phyloP scores from a whole-genome alignment of 2,329 filamentous ascomycete genomes.

The Epichloe sylvatica region DNA sequence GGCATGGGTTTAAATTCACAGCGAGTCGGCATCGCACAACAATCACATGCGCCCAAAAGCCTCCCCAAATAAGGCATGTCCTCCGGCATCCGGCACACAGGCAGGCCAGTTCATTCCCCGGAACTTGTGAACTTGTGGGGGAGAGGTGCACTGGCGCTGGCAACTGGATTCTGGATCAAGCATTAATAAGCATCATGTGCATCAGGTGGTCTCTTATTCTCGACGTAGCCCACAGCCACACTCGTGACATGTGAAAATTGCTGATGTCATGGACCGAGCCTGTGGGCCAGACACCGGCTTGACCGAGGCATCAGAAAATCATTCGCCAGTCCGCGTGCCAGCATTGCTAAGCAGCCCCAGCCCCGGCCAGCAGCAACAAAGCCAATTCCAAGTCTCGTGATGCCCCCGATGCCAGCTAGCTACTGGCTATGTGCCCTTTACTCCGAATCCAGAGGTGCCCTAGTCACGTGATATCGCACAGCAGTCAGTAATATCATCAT shows the following conservation, averaged over 20 bases:
- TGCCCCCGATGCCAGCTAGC: no score
- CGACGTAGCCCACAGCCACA: not conserved
- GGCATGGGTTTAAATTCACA: constrained; percentile 1
- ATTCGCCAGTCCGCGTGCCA: not conserved
- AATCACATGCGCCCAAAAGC: constrained; percentile 1
- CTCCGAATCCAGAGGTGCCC: no score
- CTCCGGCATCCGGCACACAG: not conserved
- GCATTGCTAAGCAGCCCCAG: not conserved
- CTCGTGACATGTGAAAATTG: constrained; percentile 2
- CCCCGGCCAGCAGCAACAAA: no score
- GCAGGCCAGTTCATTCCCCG: no score
- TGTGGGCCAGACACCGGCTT: not conserved
- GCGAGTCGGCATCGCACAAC: not conserved
- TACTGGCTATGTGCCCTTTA: no score
- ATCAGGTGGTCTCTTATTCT: no score
- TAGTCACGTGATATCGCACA: no score
- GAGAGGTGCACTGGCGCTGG: not conserved
- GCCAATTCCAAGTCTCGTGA: no score
- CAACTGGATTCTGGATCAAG: not conserved
- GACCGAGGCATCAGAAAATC: not conserved
- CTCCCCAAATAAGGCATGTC: not conserved
- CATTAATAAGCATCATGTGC: no score
- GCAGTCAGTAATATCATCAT: no score
- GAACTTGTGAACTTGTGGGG: no score
- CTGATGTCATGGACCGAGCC: constrained; percentile 1